phyloP scores from a whole-genome alignment of 495 filamentous ascomycete species.

The Filosporella fistucella region DNA sequence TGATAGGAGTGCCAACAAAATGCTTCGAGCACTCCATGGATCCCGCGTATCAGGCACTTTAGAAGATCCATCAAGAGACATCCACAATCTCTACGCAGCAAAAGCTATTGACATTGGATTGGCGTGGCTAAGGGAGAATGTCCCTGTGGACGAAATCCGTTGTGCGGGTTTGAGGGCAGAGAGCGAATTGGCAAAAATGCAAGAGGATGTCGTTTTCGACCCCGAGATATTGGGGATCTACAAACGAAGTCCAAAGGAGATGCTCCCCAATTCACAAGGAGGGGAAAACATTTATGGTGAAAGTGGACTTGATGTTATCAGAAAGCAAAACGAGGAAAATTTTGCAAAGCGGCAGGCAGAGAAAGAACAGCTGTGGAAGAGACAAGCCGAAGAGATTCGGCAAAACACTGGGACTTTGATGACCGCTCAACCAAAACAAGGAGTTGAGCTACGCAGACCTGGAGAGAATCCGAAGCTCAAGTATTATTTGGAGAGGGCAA shows the following conservation, averaged over 20 bases:
- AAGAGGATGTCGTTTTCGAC: conserved; percentile 36
- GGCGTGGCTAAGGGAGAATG: conserved; percentile 60
- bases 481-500: conserved; percentile 23
- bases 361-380: conserved; percentile 37
- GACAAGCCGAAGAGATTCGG: conserved; percentile 34
- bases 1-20: conserved; percentile 51
- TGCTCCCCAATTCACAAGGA: background rate
- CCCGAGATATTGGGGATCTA: conserved; percentile 43
- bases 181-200: conserved; percentile 40
- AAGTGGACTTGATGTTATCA: conserved; percentile 44
- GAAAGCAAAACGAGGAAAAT: conserved; percentile 31
- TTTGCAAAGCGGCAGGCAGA: conserved; percentile 43
- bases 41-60: conserved; percentile 73
- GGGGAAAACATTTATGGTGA: conserved; percentile 34
- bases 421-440: conserved; percentile 23
- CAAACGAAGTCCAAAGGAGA: conserved; percentile 31
- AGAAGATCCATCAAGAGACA: conserved; percentile 41
- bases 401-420: conserved; percentile 48
- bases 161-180: conserved; percentile 49
- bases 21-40: conserved; percentile 67
- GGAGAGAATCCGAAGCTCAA: conserved; percentile 36
- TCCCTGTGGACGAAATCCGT: conserved; percentile 73
- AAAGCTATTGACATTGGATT: conserved; percentile 45
- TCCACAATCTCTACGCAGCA: conserved; percentile 29
- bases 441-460: conserved; percentile 27